A percentile compares a stretch with the other conserved stretches of the same genome.
These are phyloP conservation scores for Wickerhamiella siamensis DNA, from an alignment of 805 yeast species.

Conservation along the genomic window DNA sequence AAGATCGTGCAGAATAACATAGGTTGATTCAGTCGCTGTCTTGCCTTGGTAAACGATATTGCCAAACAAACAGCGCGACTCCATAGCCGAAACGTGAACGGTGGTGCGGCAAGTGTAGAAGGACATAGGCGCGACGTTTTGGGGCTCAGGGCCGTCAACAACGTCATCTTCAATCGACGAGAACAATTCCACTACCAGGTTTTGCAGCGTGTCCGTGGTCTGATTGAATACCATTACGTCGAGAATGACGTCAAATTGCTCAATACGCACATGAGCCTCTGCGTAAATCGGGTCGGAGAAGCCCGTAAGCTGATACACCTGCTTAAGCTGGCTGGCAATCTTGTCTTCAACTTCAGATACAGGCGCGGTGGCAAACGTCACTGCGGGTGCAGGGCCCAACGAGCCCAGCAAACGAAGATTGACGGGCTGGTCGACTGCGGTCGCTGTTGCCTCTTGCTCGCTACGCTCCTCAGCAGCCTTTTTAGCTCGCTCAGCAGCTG, in stretches of 20 bases:
- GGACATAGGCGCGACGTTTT: constrained; percentile 93
- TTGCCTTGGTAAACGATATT: constrained; percentile 94
- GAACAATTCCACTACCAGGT: constrained; percentile 86
- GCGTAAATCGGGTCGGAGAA: constrained; percentile 97
- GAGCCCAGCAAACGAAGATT: constrained; percentile 15
- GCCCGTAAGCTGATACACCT: constrained; percentile 90
- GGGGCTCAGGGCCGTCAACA: constrained; percentile 77
- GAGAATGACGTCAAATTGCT: constrained; percentile 87
- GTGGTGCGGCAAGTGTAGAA: constrained; percentile 83
- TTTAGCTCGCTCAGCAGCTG: constrained; percentile 32
- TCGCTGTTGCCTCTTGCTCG: constrained; percentile 43
- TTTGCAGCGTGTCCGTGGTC: constrained; percentile 76
- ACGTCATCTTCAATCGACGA: constrained; percentile 93
- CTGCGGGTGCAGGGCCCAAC: constrained; percentile 1
- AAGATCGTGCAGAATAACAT: constrained; percentile 85
- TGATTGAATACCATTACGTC: constrained; percentile 92
- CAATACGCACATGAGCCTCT: constrained; percentile 91
- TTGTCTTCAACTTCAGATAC: constrained; percentile 10
- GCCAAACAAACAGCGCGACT: constrained; percentile 96
- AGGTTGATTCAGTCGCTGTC: constrained; percentile 75
- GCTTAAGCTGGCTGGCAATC: constrained; percentile 60
- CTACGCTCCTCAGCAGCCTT: constrained; percentile 16
- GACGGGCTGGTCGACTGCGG: constrained; percentile 17
- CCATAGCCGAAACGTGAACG: constrained; percentile 89
- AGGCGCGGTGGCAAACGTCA: constrained; percentile 2